Conservation (phyloP, 805 yeast species). For the Suhomyces canberraensis region DNA sequence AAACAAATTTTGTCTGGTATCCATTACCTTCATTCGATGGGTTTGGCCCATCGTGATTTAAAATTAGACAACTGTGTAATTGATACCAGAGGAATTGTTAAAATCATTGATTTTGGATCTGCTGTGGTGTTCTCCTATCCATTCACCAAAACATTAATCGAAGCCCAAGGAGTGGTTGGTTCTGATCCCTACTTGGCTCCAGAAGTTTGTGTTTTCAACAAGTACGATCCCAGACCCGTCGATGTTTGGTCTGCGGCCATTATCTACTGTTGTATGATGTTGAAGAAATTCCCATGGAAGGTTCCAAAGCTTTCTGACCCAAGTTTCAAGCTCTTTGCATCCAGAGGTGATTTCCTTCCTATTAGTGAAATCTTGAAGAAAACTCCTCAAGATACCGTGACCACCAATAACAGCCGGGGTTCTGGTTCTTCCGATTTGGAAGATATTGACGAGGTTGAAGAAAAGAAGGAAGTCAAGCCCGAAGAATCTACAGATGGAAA, state of each 20-base stretch:
- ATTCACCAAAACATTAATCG: constrained; percentile 65
- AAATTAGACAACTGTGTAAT: constrained; percentile 92
- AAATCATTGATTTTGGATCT: constrained; percentile 89
- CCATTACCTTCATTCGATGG: constrained; percentile 75
- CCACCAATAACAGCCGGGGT: constrained; percentile 11
- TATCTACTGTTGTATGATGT: constrained; percentile 86
- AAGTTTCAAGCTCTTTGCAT: constrained; percentile 78
- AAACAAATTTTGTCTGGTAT: constrained; percentile 82
- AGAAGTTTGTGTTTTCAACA: constrained; percentile 78
- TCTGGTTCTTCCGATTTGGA: constrained; percentile 9
- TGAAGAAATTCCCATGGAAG: constrained; percentile 93
- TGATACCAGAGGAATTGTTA: constrained; percentile 76
- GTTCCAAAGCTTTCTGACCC: constrained; percentile 80
- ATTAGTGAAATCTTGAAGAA: constrained; percentile 58
- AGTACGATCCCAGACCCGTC: constrained; percentile 89
- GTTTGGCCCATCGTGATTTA: constrained; percentile 87
- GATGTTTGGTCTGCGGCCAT: constrained; percentile 94
- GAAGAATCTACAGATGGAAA: constrained; percentile 20
- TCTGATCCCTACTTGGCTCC: constrained; percentile 91
- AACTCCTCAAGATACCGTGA: constrained; percentile 38
- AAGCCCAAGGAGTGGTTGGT: constrained; percentile 82
- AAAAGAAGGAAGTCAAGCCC: not conserved
- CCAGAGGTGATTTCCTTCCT: constrained; percentile 61
- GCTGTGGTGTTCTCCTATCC: constrained; percentile 92
- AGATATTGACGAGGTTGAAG: constrained; percentile 14